A percentile compares a stretch with the other conserved stretches of the same genome.
Conservation (phyloP, 768 basidiomycete species). For the Tremella fuciformis region DNA sequence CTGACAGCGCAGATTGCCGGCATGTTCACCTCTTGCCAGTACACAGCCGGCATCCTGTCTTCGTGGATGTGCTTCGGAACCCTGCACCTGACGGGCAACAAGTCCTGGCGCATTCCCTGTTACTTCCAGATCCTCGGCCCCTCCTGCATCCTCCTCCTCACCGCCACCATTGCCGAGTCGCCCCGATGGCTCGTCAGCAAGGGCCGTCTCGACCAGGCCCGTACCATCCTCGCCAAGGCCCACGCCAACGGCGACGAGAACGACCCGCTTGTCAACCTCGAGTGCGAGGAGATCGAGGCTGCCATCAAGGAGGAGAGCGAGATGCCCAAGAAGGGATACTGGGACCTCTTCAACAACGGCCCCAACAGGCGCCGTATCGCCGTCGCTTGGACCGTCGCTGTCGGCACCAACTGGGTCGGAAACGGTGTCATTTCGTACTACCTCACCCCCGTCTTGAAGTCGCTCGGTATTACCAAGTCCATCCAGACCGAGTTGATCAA, state of each 20-base stretch:
- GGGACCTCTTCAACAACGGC: slow-evolving; percentile 30
- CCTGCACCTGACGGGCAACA: slow-evolving; percentile 8
- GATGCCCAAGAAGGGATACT: slow-evolving; percentile 13
- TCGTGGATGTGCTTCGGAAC: slow-evolving; percentile 1
- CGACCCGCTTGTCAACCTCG: slow-evolving; percentile 53
- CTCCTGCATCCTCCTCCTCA: slow-evolving; percentile 15
- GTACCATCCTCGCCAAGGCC: slow-evolving; percentile 61
- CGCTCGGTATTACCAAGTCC: slow-evolving; percentile 36
- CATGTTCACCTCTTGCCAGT: slow-evolving; percentile 3
- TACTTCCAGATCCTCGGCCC: slow-evolving; percentile 23
- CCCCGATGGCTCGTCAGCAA: slow-evolving; percentile 50
- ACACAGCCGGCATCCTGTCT: neutral
- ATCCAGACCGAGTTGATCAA: slow-evolving; percentile 54
- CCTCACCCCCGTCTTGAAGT: slow-evolving; percentile 40
- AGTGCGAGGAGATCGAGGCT: slow-evolving; percentile 60
- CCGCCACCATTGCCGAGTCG: slow-evolving; percentile 26
- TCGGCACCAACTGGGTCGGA: slow-evolving; percentile 39
- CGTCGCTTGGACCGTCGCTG: slow-evolving; percentile 22
- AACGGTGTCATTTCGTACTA: slow-evolving; percentile 34
- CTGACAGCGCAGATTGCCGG: neutral
- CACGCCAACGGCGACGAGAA: slow-evolving; percentile 68
- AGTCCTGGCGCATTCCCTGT: slow-evolving; percentile 26
- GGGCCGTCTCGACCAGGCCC: slow-evolving; percentile 56
- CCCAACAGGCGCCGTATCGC: slow-evolving; percentile 28
- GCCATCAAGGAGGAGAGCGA: slow-evolving; percentile 32